Conservation (phyloP, 768 basidiomycete species). For the Roridomyces roridus region DNA sequence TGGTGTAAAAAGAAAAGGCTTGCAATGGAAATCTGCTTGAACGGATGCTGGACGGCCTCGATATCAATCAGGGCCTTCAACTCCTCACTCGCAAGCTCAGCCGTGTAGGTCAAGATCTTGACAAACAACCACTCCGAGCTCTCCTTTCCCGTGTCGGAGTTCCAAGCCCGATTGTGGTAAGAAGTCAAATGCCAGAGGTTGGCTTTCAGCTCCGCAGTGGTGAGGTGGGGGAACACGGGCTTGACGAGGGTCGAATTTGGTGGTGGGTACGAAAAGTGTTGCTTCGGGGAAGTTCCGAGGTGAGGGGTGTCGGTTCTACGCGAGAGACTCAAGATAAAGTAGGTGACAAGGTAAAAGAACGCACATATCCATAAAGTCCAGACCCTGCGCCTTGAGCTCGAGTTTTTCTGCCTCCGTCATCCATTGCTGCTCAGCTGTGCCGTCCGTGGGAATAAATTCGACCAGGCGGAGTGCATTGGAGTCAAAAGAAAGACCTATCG, state of each 20-base stretch:
- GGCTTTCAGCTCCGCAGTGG: neutral
- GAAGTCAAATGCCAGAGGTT: slow-evolving; percentile 11
- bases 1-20: neutral
- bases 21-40: slow-evolving; percentile 26
- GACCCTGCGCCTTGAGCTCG: slow-evolving; percentile 17
- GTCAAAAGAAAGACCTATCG: no score
- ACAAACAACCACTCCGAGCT: slow-evolving; percentile 30
- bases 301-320: slow-evolving; percentile 12
- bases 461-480: slow-evolving; percentile 23
- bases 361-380: slow-evolving; percentile 23
- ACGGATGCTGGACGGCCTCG: slow-evolving; percentile 11
- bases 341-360: neutral
- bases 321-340: neutral
- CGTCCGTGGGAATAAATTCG: slow-evolving; percentile 8
- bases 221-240: neutral
- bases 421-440: neutral
- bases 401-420: slow-evolving; percentile 27
- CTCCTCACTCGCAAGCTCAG: slow-evolving; percentile 10
- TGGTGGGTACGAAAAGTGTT: slow-evolving; percentile 9
- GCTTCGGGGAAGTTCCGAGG: slow-evolving; percentile 6
- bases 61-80: slow-evolving; percentile 18
- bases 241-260: neutral
- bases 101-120: slow-evolving; percentile 16
- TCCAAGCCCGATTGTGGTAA: slow-evolving; percentile 30
- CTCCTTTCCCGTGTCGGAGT: slow-evolving; percentile 25